A percentile compares a stretch with the other conserved stretches of the same genome.
These are phyloP conservation scores for Magnaporthiopsis rhizophila DNA, from an alignment of 2,329 filamentous ascomycete species.

Conservation along the genomic window DNA sequence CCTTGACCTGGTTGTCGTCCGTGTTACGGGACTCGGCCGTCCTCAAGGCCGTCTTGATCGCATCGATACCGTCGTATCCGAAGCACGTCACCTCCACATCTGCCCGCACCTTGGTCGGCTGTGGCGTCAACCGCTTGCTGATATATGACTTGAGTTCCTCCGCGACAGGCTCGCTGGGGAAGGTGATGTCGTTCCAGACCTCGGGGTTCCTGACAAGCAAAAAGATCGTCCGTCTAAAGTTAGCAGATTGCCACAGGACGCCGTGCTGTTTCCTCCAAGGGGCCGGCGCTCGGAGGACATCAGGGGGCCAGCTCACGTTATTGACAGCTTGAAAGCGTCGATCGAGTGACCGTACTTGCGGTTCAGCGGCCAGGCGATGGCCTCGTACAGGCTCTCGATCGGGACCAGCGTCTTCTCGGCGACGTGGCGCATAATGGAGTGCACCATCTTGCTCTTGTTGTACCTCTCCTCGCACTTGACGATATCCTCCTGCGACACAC, in stretches of 20 bases:
- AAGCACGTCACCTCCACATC: conserved; percentile 96
- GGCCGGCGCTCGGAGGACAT: not conserved
- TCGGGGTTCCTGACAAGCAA: conserved; percentile 64
- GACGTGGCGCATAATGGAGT: conserved; percentile 98
- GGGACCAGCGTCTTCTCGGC: conserved; percentile 92
- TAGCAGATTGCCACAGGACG: conserved; percentile 10
- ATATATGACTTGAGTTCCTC: conserved; percentile 94
- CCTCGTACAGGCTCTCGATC: conserved; percentile 92
- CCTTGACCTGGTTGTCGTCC: conserved; percentile 88
- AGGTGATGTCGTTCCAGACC: conserved; percentile 88
- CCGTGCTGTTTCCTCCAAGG: no score
- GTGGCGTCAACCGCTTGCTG: conserved; percentile 90
- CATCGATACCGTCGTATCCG: conserved; percentile 96
- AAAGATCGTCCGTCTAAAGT: not conserved
- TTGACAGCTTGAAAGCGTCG: conserved; percentile 97
- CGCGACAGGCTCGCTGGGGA: conserved; percentile 76
- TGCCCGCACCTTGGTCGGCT: conserved; percentile 97
- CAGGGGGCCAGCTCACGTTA: conserved; percentile 58
- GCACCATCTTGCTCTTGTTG: conserved; percentile 99
- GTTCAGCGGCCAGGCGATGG: conserved; percentile 94
- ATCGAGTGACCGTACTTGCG: conserved; percentile 95
- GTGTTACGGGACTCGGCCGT: conserved; percentile 92
- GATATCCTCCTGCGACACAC: conserved; percentile 95
- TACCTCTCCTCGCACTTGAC: conserved; percentile 98
- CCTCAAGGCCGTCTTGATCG: conserved; percentile 86